These are phyloP conservation scores for Xylaria sp. DNA, from an alignment of 2,329 filamentous ascomycete species.

Conservation along the genomic window DNA sequence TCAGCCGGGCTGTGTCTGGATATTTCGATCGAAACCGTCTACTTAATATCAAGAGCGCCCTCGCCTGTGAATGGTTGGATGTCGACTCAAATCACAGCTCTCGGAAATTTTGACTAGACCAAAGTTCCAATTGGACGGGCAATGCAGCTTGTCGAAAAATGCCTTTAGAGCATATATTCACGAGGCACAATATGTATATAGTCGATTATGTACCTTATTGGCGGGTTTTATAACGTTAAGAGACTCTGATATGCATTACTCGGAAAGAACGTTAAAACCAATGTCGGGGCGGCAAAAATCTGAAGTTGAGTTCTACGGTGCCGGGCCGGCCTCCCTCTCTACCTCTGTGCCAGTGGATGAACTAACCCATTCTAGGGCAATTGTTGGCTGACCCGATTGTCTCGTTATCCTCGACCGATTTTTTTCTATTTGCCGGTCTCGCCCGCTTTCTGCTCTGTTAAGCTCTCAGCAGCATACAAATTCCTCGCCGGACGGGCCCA, in stretches of 20 bases:
- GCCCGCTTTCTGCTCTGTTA: slow-evolving; percentile 23
- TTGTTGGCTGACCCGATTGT: slow-evolving; percentile 1
- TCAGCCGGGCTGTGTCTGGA: background rate
- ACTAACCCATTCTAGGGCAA: background rate
- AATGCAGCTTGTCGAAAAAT: background rate
- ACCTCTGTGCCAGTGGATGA: too few relatives aligned
- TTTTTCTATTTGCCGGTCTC: slow-evolving; percentile 34
- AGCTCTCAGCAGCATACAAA: slow-evolving; percentile 19
- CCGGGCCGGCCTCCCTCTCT: too few relatives aligned
- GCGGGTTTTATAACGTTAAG: too few relatives aligned
- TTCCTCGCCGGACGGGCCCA: slow-evolving; percentile 13
- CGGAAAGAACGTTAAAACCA: background rate
- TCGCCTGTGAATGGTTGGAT: background rate
- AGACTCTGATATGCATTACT: background rate
- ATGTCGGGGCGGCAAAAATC: slow-evolving; percentile 17
- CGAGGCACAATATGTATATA: too few relatives aligned
- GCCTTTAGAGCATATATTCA: too few relatives aligned
- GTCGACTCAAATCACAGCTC: background rate
- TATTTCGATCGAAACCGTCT: background rate
- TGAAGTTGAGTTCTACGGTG: slow-evolving; percentile 14
- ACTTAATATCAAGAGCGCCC: too few relatives aligned
- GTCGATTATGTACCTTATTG: too few relatives aligned
- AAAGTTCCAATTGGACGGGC: slow-evolving; percentile 5
- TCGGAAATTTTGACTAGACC: slow-evolving; percentile 20
- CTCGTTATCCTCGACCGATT: background rate